Conservation (phyloP, 345 rosid species). For the Reutealis trisperma region DNA sequence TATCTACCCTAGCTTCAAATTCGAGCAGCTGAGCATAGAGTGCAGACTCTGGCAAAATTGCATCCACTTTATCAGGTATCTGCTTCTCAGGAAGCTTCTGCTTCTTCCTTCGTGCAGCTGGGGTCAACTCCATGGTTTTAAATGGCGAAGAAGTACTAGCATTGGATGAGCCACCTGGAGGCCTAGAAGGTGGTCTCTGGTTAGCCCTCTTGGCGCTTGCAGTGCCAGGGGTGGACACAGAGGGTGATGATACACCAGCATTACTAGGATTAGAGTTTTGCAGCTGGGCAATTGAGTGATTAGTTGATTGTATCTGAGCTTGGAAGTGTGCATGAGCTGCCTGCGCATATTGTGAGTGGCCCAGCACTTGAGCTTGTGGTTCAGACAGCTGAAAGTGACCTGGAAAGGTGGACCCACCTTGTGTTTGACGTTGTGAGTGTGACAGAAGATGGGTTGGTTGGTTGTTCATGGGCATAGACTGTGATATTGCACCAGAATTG, state of each 20-base stretch:
- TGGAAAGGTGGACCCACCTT: constrained; percentile 36
- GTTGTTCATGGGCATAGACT: constrained; percentile 31
- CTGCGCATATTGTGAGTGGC: constrained; percentile 42
- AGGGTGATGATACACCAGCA: constrained; percentile 32
- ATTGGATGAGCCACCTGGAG: constrained; percentile 42
- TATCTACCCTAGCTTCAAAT: constrained; percentile 53
- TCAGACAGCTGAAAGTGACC: constrained; percentile 61
- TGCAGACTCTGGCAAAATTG: constrained; percentile 49
- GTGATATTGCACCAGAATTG: constrained; percentile 35
- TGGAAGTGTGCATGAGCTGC: constrained; percentile 31
- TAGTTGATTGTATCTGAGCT: constrained; percentile 25
- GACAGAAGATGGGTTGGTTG: constrained; percentile 34
- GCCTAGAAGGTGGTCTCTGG: constrained; percentile 54
- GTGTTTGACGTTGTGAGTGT: constrained; percentile 40
- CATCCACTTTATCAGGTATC: constrained; percentile 54
- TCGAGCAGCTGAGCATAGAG: constrained; percentile 57
- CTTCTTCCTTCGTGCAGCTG: constrained; percentile 47
- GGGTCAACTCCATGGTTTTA: constrained; percentile 60
- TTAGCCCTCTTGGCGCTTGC: constrained; percentile 42
- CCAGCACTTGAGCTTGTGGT: constrained; percentile 42
- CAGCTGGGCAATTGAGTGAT: constrained; percentile 31
- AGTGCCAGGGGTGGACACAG: constrained; percentile 43
- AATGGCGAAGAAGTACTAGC: constrained; percentile 35
- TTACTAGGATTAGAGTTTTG: constrained; percentile 31
- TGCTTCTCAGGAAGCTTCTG: constrained; percentile 49